Conservation (phyloP, 1,284 basidiomycete species). For the Ceratobasidium sp. region DNA sequence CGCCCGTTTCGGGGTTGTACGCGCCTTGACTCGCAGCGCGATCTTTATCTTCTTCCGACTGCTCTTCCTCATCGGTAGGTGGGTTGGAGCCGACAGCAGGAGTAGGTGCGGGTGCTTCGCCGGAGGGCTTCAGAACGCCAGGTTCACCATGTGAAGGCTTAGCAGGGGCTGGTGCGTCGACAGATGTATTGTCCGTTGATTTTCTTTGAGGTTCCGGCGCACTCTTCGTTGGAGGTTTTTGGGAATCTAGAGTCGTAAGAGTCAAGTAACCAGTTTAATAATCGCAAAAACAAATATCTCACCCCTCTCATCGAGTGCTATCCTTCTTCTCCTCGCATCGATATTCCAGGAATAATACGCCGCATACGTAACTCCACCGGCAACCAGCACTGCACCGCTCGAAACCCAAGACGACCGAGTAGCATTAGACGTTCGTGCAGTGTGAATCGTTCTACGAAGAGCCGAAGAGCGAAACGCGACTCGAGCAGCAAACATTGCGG, state of each 20-base stretch:
- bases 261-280: neutral
- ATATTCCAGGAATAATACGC: constrained; percentile 24
- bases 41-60: constrained; percentile 9
- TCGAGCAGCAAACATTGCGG: constrained; percentile 19
- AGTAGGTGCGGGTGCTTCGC: constrained; percentile 7
- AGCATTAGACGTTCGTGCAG: neutral
- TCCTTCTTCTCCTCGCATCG: neutral
- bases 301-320: constrained; percentile 16
- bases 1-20: constrained; percentile 93
- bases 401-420: constrained; percentile 7
- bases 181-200: neutral
- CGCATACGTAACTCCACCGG: constrained; percentile 22
- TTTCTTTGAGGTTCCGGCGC: neutral
- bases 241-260: neutral
- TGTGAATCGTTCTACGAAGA: constrained; percentile 19
- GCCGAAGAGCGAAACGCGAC: constrained; percentile 3
- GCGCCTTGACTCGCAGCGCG: constrained; percentile 53
- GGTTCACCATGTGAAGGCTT: constrained; percentile 22
- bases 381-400: neutral
- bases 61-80: constrained; percentile 5
- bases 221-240: neutral
- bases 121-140: constrained; percentile 19
- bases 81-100: constrained; percentile 2
- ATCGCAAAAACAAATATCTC: neutral
- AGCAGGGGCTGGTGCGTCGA: constrained; percentile 10